These are phyloP conservation scores for Dactylonectria estremocensis DNA, from an alignment of 2,329 filamentous ascomycete genomes.

Conservation along the genomic window DNA sequence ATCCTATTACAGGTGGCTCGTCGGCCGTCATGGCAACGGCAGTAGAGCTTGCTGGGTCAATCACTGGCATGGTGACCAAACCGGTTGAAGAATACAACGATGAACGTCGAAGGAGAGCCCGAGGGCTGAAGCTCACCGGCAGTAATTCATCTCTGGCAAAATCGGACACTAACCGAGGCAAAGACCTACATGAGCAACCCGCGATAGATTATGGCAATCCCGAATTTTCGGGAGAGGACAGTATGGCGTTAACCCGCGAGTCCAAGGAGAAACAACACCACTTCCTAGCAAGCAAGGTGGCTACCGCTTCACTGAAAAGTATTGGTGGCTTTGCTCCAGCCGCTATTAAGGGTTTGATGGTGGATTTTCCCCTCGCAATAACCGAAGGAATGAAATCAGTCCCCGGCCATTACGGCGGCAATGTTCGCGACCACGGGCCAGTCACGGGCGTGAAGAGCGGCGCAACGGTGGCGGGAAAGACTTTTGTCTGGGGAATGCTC, in stretches of 20 bases:
- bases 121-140: too few relatives aligned
- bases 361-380: neutral
- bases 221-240: too few relatives aligned
- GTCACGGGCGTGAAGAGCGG: neutral
- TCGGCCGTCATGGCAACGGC: slow-evolving; percentile 3
- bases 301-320: too few relatives aligned
- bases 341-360: neutral
- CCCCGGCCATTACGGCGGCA: neutral
- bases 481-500: neutral
- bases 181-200: too few relatives aligned
- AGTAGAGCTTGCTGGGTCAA: neutral
- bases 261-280: too few relatives aligned
- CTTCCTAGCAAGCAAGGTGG: too few relatives aligned
- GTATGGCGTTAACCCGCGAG: too few relatives aligned
- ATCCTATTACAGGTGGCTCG: slow-evolving; percentile 18
- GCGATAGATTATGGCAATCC: too few relatives aligned
- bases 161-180: too few relatives aligned
- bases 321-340: neutral
- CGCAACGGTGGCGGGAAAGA: neutral
- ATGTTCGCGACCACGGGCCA: neutral
- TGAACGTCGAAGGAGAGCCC: too few relatives aligned
- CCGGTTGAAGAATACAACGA: neutral
- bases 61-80: neutral
- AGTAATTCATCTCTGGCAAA: too few relatives aligned
- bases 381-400: neutral